Base-by-base conservation (phyloP, 805 yeast genomes). In the Kregervanrija delftensis region DNA sequence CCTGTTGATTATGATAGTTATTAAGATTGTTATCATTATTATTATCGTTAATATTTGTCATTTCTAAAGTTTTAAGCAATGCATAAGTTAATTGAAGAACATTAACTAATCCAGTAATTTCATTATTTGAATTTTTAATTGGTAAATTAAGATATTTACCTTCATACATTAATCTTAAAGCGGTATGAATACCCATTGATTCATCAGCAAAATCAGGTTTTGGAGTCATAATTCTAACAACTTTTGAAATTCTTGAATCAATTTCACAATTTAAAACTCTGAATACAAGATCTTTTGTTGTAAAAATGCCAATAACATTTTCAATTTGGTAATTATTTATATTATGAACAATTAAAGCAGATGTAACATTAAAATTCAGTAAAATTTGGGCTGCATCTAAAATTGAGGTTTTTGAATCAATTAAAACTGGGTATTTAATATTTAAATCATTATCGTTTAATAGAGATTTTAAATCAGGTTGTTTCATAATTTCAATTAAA, bases 141-240 rank as follows among this genome's bases (percentile, higher is more conserved):
- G 77, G 77, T 40, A 72, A 51, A 45, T 70, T 72, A 41, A 72
- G 48, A 44, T 66, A 72, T 46, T 70, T 68, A 0, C 76, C 77
- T 41, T 68, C 71, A 47, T 66, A 72, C 77, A 72, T 72, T 44
- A 69, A 51, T 48, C 74, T 59, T 43, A 72, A 52, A 6, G 75
- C 76, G 5, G 66, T 62, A 44, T 69, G 68, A n/a, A 72, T 66
- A 2, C 65, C 66, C 49, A 67, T 52, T 11, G 57, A 48, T 31
- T 61, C 65, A 28, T 57, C 62, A 1, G 76, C 76, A 61, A 67
- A 71, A 42, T 69, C 70, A 0, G 77, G 77, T 41, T 67, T 68
- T 3, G 73, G 65, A 0, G 76, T 72, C 64, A 72, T 64, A 1
- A 71, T 68, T 37, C 74, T 55, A 2, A 68, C 68, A 22, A 72